Evolutionary conservation across 2,329 filamentous ascomycete species (phyloP).

Genomic region (Hymenoscyphus occultus): DNA sequence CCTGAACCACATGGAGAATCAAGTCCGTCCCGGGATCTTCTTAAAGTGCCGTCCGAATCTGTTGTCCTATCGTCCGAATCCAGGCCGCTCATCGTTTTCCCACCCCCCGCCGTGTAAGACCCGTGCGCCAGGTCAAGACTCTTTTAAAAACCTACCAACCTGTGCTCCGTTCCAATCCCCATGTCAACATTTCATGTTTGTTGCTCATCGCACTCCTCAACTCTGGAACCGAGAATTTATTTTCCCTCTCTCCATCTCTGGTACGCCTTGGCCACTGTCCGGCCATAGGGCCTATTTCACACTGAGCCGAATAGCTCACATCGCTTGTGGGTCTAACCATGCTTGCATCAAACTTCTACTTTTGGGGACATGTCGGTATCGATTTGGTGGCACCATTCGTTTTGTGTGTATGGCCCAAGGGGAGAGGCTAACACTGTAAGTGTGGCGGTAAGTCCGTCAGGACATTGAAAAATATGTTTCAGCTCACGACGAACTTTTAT

Average conservation of each 20-base stretch:
- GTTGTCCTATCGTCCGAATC: neutral
- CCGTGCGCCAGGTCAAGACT: slow-evolving; percentile 8
- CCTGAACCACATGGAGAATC: neutral
- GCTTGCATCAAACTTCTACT: slow-evolving; percentile 6
- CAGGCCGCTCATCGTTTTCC: slow-evolving; percentile 7
- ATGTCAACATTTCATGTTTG: slow-evolving; percentile 11
- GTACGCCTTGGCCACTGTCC: neutral
- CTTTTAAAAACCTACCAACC: slow-evolving; percentile 7
- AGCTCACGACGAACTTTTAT: slow-evolving; percentile 2
- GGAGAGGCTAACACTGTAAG: neutral
- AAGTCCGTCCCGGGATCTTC: neutral
- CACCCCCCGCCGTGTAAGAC: slow-evolving; percentile 4
- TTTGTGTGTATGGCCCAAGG: slow-evolving; percentile 9
- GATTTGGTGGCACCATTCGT: slow-evolving; percentile 13
- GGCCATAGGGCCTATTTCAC: slow-evolving; percentile 8
- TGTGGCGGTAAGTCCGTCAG: neutral
- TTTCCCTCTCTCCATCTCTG: slow-evolving; percentile 9
- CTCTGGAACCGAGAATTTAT: slow-evolving; percentile 19
- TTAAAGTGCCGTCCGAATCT: neutral
- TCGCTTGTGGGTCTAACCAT: slow-evolving; percentile 1
- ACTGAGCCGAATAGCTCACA: slow-evolving; percentile 11
- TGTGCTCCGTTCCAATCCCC: slow-evolving; percentile 6
- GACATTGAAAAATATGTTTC: slow-evolving; percentile 5
- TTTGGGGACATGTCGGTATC: slow-evolving; percentile 4
- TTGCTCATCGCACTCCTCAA: slow-evolving; percentile 20